Percentiles rank a stretch among this genome's conserved stretches.
Evolutionary conservation across 2,329 filamentous ascomycete species (phyloP).

Genomic region (Aspergillus eucalypticola): DNA sequence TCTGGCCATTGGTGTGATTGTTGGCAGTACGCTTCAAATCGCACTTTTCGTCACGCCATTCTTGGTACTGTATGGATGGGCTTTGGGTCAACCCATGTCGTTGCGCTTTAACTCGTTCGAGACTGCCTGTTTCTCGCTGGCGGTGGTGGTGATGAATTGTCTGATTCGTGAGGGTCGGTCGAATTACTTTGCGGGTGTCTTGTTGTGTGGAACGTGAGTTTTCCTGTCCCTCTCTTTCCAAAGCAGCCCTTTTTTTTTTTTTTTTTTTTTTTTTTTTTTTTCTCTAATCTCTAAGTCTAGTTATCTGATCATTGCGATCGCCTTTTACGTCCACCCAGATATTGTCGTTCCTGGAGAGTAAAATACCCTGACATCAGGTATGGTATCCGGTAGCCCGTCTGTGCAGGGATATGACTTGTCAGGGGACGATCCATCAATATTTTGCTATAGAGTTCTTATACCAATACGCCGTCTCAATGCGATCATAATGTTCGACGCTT

Average conservation of each 20-base stretch:
- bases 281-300: constrained; percentile 11
- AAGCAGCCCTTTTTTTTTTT: not conserved
- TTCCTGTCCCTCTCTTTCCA: not conserved
- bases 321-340: constrained; percentile 22
- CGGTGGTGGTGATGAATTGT: constrained; percentile 25
- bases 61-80: constrained; percentile 59
- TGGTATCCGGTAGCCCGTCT: not conserved
- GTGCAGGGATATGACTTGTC: not conserved
- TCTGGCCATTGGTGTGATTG: constrained; percentile 56
- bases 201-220: constrained; percentile 24
- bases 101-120: constrained; percentile 23
- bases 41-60: constrained; percentile 59
- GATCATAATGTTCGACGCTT: too few relatives aligned
- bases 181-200: constrained; percentile 23
- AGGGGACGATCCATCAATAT: not conserved
- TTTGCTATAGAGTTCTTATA: not conserved
- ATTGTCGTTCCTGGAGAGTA: not conserved
- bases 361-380: not conserved
- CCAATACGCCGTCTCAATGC: too few relatives aligned
- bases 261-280: not conserved
- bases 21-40: constrained; percentile 58
- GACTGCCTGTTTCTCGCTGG: constrained; percentile 21
- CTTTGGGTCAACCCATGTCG: constrained; percentile 52
- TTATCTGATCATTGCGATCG: constrained; percentile 23
- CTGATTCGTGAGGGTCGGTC: constrained; percentile 22